A percentile compares a stretch with the other conserved stretches of the same genome.
Conservation (phyloP, 805 yeast genomes). For the Wickerhamomyces chambardii region DNA sequence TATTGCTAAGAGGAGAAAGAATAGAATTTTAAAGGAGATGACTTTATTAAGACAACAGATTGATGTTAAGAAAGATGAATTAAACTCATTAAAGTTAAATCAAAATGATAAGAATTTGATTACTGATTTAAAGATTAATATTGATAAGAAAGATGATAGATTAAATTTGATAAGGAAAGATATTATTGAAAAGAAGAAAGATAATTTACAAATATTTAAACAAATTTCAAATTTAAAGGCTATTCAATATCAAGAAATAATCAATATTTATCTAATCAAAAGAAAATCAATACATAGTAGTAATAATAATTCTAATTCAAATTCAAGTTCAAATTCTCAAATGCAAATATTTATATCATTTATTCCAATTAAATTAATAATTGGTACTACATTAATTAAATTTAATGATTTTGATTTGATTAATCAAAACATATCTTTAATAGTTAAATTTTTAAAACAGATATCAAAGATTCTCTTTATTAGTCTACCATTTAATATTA, state of each 20-base stretch:
- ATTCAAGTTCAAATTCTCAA: neutral
- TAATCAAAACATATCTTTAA: neutral
- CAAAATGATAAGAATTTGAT: too few relatives aligned
- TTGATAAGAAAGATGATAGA: neutral
- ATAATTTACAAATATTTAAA: constrained; percentile 1
- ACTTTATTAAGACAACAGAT: neutral
- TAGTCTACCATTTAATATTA: constrained; percentile 8
- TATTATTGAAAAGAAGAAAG: neutral
- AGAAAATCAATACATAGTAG: constrained; percentile 1
- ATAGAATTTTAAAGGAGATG: constrained; percentile 7
- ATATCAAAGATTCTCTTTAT: constrained; percentile 8
- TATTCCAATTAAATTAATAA: constrained; percentile 11
- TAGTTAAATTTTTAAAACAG: constrained; percentile 10
- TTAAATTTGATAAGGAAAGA: too few relatives aligned
- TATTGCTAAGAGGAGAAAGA: constrained; percentile 7
- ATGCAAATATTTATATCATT: constrained; percentile 8
- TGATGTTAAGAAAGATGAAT: neutral
- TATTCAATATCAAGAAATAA: constrained; percentile 15
- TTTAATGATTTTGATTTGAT: constrained; percentile 1
- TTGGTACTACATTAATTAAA: constrained; percentile 5
- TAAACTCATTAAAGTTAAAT: neutral
- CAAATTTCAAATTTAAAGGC: constrained; percentile 14
- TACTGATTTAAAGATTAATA: too few relatives aligned
- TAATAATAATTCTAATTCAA: constrained; percentile 1
- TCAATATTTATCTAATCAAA: constrained; percentile 10